These are phyloP conservation scores for Neonectria magnoliae DNA, from an alignment of 2,329 filamentous ascomycete genomes.

Conservation along the genomic window DNA sequence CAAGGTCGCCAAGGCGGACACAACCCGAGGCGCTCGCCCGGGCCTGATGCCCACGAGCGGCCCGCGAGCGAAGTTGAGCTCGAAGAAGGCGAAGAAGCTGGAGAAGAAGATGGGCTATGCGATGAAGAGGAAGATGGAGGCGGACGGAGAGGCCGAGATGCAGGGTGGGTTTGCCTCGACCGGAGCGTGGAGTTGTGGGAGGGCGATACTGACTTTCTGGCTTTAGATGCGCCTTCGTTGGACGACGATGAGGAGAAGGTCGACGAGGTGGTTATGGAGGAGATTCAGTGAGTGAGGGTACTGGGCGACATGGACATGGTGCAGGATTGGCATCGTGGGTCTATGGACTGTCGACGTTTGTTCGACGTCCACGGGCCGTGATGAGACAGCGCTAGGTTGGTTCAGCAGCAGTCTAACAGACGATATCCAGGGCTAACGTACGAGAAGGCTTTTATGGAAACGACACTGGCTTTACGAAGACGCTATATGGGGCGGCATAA, in stretches of 20 bases:
- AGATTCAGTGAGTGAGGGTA: conserved; percentile 36
- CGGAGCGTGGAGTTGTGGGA: conserved; percentile 4
- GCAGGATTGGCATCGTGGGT: background rate
- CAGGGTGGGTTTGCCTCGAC: conserved; percentile 49
- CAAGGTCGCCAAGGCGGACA: conserved; percentile 55
- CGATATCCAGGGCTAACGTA: background rate
- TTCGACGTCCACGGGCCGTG: background rate
- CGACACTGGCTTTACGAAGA: conserved; percentile 21
- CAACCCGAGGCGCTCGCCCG: conserved; percentile 59
- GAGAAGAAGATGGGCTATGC: conserved; percentile 64
- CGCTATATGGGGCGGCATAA: conserved; percentile 1
- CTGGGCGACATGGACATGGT: background rate
- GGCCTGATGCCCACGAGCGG: conserved; percentile 67
- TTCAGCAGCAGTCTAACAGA: background rate
- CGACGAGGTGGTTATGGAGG: conserved; percentile 43
- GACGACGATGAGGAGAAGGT: conserved; percentile 23
- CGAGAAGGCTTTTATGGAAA: conserved; percentile 1
- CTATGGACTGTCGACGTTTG: background rate
- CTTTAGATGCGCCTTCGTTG: conserved; percentile 38
- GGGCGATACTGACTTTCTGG: conserved; percentile 15
- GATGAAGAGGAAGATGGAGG: conserved; percentile 62
- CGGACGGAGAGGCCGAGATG: conserved; percentile 61
- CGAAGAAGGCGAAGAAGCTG: conserved; percentile 66
- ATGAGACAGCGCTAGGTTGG: conserved; percentile 1
- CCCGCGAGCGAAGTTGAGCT: conserved; percentile 60